Evolutionary conservation across 2,329 filamentous ascomycete species (phyloP).

Genomic region (Alternaria tenuissima): DNA sequence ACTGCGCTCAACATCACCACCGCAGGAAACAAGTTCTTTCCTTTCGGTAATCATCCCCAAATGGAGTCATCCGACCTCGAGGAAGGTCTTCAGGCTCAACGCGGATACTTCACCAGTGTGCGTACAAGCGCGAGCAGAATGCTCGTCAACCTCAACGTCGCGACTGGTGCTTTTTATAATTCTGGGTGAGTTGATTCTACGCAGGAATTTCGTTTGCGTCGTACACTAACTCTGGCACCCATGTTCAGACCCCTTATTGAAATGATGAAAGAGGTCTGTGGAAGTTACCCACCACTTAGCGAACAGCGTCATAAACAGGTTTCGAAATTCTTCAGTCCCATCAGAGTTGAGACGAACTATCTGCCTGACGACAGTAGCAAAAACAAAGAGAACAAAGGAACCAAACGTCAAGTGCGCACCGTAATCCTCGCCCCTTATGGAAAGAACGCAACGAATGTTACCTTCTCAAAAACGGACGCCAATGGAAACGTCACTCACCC

Average conservation of each 20-base stretch:
- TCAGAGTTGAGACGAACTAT: constrained; percentile 54
- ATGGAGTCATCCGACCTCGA: constrained; percentile 54
- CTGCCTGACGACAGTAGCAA: constrained; percentile 47
- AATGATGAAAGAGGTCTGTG: constrained; percentile 35
- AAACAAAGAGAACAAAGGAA: constrained; percentile 41
- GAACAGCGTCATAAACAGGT: constrained; percentile 15
- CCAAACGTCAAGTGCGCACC: constrained; percentile 47
- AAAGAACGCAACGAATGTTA: constrained; percentile 45
- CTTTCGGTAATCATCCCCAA: constrained; percentile 56
- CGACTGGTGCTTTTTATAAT: constrained; percentile 66
- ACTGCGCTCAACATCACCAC: constrained; percentile 52
- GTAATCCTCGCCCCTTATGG: constrained; percentile 49
- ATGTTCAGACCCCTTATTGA: constrained; percentile 43
- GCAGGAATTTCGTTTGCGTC: background rate
- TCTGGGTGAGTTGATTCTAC: constrained; percentile 31
- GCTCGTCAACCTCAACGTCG: constrained; percentile 70
- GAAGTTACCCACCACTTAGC: constrained; percentile 16
- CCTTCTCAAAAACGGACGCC: constrained; percentile 22
- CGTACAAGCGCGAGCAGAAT: constrained; percentile 66
- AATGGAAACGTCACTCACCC: constrained; percentile 20
- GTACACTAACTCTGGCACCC: background rate
- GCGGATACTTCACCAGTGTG: constrained; percentile 70
- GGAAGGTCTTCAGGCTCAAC: constrained; percentile 63
- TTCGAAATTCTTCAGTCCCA: constrained; percentile 46
- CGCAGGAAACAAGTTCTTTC: constrained; percentile 60